Evolutionary conservation across 1,284 basidiomycete species (phyloP).

Genomic region (Phylloboletellus chloephorus): DNA sequence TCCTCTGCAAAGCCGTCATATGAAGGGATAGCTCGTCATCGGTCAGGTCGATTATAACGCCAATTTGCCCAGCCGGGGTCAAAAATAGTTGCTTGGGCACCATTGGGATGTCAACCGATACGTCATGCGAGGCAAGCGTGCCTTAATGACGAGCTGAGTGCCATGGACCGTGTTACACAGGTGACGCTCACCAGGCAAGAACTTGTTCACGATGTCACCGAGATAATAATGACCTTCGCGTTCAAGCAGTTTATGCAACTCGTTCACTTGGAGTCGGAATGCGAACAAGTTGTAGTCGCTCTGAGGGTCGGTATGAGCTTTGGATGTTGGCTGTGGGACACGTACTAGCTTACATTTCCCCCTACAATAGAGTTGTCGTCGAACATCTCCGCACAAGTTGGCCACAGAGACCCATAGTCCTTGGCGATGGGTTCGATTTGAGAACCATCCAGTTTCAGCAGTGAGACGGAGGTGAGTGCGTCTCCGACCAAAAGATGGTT

Average conservation of each 20-base stretch:
- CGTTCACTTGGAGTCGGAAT: slow-evolving; percentile 47
- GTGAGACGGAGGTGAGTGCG: slow-evolving; percentile 75
- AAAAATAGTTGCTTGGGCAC: slow-evolving; percentile 69
- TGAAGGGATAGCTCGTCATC: slow-evolving; percentile 52
- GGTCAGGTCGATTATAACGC: slow-evolving; percentile 66
- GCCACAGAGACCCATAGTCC: slow-evolving; percentile 77
- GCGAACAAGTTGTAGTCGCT: slow-evolving; percentile 74
- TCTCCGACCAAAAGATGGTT: slow-evolving; percentile 68
- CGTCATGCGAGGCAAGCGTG: slow-evolving; percentile 36
- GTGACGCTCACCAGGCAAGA: slow-evolving; percentile 50
- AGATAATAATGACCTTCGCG: slow-evolving; percentile 61
- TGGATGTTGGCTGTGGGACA: not conserved
- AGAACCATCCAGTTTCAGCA: slow-evolving; percentile 50
- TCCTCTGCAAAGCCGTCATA: slow-evolving; percentile 73
- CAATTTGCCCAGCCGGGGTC: slow-evolving; percentile 77
- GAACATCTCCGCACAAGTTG: slow-evolving; percentile 53
- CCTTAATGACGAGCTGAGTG: slow-evolving; percentile 33
- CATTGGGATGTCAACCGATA: slow-evolving; percentile 35
- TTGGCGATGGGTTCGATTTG: slow-evolving; percentile 60
- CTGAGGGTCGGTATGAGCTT: slow-evolving; percentile 34
- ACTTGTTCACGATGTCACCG: slow-evolving; percentile 67
- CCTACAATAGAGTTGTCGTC: slow-evolving; percentile 60
- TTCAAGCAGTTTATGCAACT: slow-evolving; percentile 44
- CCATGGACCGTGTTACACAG: not conserved
- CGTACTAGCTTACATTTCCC: slow-evolving; percentile 65